Evolutionary conservation across 129 eudicot genomes (phyloP).

Genomic region (Daucus carota): DH1_v3.0 NC_030383.2:9301501-9302000

Average conservation of each 20-base stretch:
- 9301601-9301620: constrained; percentile 4
- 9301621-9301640: background rate
- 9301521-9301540: background rate
- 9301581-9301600: background rate
- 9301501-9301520: background rate
- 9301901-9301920: background rate
- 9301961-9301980: background rate
- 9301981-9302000: background rate
- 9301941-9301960: background rate
- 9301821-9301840: too few species aligned
- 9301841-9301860: too few species aligned
- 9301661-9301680: background rate
- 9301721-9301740: background rate
- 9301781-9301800: background rate
- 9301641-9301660: background rate
- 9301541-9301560: background rate
- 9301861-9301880: background rate
- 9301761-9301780: background rate
- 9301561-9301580: background rate
- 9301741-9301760: background rate
- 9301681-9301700: constrained; percentile 7
- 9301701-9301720: constrained; percentile 2
- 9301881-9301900: background rate
- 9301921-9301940: background rate
- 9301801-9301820: too few species aligned